Evolutionary conservation across 805 yeast genomes (phyloP).

Genomic region (Metschnikowia matae): DNA sequence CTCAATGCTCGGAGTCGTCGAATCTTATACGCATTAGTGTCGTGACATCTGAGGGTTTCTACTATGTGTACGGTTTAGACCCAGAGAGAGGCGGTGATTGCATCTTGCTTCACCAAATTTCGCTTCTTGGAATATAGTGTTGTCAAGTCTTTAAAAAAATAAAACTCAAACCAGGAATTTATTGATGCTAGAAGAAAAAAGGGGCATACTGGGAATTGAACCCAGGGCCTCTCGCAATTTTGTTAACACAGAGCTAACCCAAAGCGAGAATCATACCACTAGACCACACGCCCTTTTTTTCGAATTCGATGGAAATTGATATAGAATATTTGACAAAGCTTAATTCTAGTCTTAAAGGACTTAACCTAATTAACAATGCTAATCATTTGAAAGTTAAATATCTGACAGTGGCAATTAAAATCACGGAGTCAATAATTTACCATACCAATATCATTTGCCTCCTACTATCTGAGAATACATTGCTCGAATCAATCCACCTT

Average conservation of each 20-base stretch:
- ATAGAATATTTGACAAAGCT: too few relatives aligned
- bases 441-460: too few relatives aligned
- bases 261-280: conserved; percentile 23
- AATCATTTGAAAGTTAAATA: too few relatives aligned
- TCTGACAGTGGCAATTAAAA: too few relatives aligned
- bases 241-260: conserved; percentile 4
- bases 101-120: conserved; percentile 66
- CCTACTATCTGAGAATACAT: too few relatives aligned
- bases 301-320: too few relatives aligned
- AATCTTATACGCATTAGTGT: conserved; percentile 53
- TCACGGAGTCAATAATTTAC: too few relatives aligned
- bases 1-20: conserved; percentile 17
- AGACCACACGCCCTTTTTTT: conserved; percentile 19
- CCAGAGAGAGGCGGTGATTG: conserved; percentile 94
- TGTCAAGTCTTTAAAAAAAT: background rate
- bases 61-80: conserved; percentile 76
- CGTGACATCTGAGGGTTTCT: conserved; percentile 76
- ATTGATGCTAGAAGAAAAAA: background rate
- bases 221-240: conserved; percentile 19
- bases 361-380: too few relatives aligned
- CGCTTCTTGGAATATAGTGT: conserved; percentile 35
- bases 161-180: too few relatives aligned
- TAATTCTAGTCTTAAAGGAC: too few relatives aligned
- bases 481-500: too few relatives aligned
- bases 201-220: conserved; percentile 20